Evolutionary conservation across 345 rosid genomes (phyloP), one percentile per base, ranked within the genome.

Genomic region (Populus euphratica): DNA sequence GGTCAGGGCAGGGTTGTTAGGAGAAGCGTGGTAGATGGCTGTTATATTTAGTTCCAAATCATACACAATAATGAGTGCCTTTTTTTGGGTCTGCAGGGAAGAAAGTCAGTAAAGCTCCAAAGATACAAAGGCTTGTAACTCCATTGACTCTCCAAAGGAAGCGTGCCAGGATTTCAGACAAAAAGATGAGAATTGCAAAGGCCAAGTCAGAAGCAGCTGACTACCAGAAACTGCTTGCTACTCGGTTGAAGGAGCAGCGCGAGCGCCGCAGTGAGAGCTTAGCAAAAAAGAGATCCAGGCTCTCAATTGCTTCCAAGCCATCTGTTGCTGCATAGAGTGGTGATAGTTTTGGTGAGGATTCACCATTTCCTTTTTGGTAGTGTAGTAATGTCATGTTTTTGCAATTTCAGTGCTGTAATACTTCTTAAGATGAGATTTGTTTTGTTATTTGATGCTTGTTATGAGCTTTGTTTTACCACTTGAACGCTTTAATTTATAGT

Each of bases 201-300:
- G 92, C 98, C 70, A 89, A 91, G 91, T 70, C 98, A 9, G 98
- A 92, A 39, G 98, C 98, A 0, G 98, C 94, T 0, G 97, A 92
- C 39, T 93, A 92, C 83, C 97, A 92, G 86, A 93, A 88, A 77
- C 98, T 93, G 81, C 97, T 93, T 21, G 95, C 94, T 33, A 81
- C 89, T 25, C 85, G 98, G 75, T 85, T 93, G 88, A 91, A 92
- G 92, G 95, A 93, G 78, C 98, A 92, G 84, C 84, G 97, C 6
- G 95, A 89, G 29, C 92, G 86, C 33, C 89, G 92, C 23, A 93
- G 98, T 66, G 94, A 93, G 86, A 93, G 97, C 83, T 85, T 93
- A 83, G 98, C 98, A 20, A 93, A 90, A 91, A 93, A 82, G 85
- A 89, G 98, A 77, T 93, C 97, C 38, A 86, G 90, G 72, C 94